A percentile compares a stretch with the other conserved stretches of the same genome.
Conservation (phyloP, 2,329 filamentous ascomycete species). For the Fusarium tupiense region DNA sequence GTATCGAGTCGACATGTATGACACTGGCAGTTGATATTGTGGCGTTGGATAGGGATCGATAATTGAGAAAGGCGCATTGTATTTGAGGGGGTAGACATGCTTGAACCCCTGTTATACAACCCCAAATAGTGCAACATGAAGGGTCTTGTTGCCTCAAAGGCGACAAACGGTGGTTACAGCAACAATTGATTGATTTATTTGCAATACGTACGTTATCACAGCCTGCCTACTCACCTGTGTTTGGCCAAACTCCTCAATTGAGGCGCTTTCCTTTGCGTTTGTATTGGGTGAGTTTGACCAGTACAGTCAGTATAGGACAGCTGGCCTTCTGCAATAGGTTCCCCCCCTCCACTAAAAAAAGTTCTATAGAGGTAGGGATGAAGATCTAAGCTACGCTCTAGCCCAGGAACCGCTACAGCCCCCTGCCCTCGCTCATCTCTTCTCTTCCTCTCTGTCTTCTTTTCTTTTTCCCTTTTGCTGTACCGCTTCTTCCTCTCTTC, state of each 20-base stretch:
- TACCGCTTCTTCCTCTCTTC: slow-evolving; percentile 1
- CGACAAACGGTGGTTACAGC: neutral
- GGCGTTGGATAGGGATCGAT: neutral
- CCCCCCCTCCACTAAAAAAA: slow-evolving; percentile 27
- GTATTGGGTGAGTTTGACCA: slow-evolving; percentile 9
- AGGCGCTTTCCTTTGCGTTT: slow-evolving; percentile 27
- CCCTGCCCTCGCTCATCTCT: slow-evolving; percentile 9
- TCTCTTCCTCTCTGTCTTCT: neutral
- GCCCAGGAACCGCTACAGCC: slow-evolving; percentile 23
- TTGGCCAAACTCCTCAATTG: neutral
- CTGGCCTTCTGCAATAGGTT: slow-evolving; percentile 35
- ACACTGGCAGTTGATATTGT: neutral
- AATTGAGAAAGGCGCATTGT: neutral
- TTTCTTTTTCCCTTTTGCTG: neutral
- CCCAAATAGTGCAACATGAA: slow-evolving; percentile 19
- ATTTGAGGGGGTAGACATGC: neutral
- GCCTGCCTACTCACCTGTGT: neutral
- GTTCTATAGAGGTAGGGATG: slow-evolving; percentile 12
- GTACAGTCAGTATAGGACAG: slow-evolving; percentile 28
- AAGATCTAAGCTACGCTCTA: slow-evolving; percentile 24
- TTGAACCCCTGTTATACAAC: slow-evolving; percentile 10
- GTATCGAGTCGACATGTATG: slow-evolving; percentile 7
- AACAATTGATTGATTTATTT: neutral
- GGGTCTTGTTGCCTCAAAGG: slow-evolving; percentile 12
- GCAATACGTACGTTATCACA: neutral